Base-by-base conservation (phyloP, 495 filamentous ascomycete genomes). In the Penicillium lividum region DNA sequence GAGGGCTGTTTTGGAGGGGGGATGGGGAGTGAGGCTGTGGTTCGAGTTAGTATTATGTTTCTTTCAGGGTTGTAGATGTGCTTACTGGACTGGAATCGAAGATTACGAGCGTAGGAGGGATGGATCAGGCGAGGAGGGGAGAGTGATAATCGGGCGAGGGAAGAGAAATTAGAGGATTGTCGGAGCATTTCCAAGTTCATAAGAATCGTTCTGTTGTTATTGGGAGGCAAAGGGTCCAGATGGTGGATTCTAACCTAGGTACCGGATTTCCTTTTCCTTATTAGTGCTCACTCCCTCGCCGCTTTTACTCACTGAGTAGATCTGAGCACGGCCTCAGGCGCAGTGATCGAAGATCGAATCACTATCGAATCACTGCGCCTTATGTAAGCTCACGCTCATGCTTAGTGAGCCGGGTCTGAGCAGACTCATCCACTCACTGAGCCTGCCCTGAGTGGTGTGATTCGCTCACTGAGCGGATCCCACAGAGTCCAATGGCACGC, bases 1-100 rank as follows among this genome's bases (percentile, higher is more conserved):
- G 74, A 77, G 28, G 61, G 70, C 15, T 62, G 64, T 27, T 62
- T 46, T 15, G 49, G 29, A 28, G 45, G 46, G 30, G 58, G 36
- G 22, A 61, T 51, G 30, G 40, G 9, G 38, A 44, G 31, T 36
- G 18, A 10, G 34, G 30, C 11, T 31, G 48, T 4, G 11, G 28
- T 8, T 34, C 1, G 29, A 4, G n/a, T 9, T 34, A 16, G 27
- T 51, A 22, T 22, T 22, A 22, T 22, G 22, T 22, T 22, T 22
- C 22, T 22, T 22, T 22, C 22, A 22, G 22, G 22, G 22, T 22
- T 22, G 22, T 22, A 22, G 22, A 22, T 22, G 22, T 16, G 46
- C 28, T 6, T 33, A 49, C 46, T 49, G 15, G 46, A 49, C 15
- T 49, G 27, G 28, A 49, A 49, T 10, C 46, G 46, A 15, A 4